These are phyloP conservation scores for Polychaeton citri DNA, from an alignment of 2,329 filamentous ascomycete species.

Conservation along the genomic window DNA sequence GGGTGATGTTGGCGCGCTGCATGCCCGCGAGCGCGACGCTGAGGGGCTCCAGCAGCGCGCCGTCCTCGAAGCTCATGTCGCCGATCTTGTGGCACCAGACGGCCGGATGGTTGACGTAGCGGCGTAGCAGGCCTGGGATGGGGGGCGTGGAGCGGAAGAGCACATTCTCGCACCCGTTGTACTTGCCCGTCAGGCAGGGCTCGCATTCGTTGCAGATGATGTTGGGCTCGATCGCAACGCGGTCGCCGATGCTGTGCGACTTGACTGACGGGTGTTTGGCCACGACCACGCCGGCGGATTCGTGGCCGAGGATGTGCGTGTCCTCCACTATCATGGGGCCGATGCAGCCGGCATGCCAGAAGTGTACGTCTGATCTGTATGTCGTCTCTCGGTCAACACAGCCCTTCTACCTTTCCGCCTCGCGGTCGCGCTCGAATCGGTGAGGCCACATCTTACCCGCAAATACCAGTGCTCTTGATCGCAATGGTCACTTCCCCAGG, in stretches of 20 bases:
- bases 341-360: slow-evolving; percentile 92
- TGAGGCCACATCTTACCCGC: slow-evolving; percentile 48
- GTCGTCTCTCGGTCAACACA: background rate
- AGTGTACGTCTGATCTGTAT: slow-evolving; percentile 77
- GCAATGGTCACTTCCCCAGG: slow-evolving; percentile 77
- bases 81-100: slow-evolving; percentile 95
- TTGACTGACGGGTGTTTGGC: slow-evolving; percentile 71
- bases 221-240: slow-evolving; percentile 88
- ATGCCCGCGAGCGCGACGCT: slow-evolving; percentile 80
- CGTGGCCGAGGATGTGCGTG: slow-evolving; percentile 87
- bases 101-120: slow-evolving; percentile 91
- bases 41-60: slow-evolving; percentile 79
- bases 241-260: slow-evolving; percentile 67
- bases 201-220: slow-evolving; percentile 85
- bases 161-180: slow-evolving; percentile 85
- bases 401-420: background rate
- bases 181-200: slow-evolving; percentile 79
- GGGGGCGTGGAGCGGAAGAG: slow-evolving; percentile 85
- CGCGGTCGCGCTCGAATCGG: background rate
- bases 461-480: slow-evolving; percentile 90
- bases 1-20: slow-evolving; percentile 63
- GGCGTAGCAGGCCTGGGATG: slow-evolving; percentile 69
- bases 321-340: slow-evolving; percentile 86
- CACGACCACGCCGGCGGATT: slow-evolving; percentile 72
- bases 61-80: slow-evolving; percentile 81